Evolutionary conservation across 257 asterid species (phyloP), one percentile per base, ranked within the genome.

Genomic region (Nicotiana otophora): DNA sequence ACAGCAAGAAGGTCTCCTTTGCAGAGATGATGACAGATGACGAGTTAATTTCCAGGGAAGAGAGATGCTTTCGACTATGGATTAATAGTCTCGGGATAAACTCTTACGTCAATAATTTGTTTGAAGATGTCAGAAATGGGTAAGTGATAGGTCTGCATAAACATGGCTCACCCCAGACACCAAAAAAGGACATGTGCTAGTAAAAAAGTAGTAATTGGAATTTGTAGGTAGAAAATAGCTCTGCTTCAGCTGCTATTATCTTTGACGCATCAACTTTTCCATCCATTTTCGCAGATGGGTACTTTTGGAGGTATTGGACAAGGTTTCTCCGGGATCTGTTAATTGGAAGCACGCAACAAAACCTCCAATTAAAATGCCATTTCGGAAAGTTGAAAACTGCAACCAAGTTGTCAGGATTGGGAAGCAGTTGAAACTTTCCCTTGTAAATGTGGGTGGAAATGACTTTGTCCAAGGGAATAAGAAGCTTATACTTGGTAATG

Each of bases 11-110:
- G 89, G 68, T 91, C 63, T 91, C 95, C 58, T 96, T 85, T 80
- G 99, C 98, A 19, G 99, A 93, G 90, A 95, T 95, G 99, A 95
- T 95, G 97, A 90, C 99, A 5, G 98, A 95, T 81, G 99, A 96
- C 42, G 98, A 92, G 85, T 88, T 84, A 80, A 92, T 94, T 83
- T 93, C 99, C n/a, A 90, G 99, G 90, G 99, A 96, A 87, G 98
- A 96, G 88, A 94, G 99, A 88, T 96, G 99, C 89, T 96, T 94
- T 82, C 95, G 98, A 55, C 89, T 96, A 78, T 96, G 99, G 99
- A 94, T 96, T 91, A 96, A 96, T 86, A 96, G 99, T 88, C 87
- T 96, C 61, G 99, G 99, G 80, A 96, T 92, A 78, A 60, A 75
- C 83, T 87, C 98, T 76, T 96, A 92, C 80, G 91, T 96, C 83